A percentile compares a stretch with the other conserved stretches of the same genome.
Evolutionary conservation across 257 asterid species (phyloP).

Genomic region (Marsdenia floribunda): DNA sequence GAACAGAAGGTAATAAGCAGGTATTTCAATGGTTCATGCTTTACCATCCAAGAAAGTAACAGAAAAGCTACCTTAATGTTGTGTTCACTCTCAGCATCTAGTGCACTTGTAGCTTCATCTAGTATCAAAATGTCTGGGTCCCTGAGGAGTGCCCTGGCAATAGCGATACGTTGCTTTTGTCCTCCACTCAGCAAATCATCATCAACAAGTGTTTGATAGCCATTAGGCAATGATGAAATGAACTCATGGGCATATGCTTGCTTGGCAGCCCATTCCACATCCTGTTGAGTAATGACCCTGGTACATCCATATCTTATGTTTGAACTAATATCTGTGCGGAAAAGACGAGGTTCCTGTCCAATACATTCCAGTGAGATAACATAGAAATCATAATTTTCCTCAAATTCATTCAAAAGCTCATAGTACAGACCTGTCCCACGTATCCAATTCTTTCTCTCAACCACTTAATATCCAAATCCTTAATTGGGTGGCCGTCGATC

Average conservation of each 20-base stretch:
- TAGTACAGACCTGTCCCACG: slow-evolving; percentile 84
- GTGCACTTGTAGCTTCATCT: slow-evolving; percentile 98
- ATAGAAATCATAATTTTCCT: slow-evolving; percentile 10
- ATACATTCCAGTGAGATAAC: slow-evolving; percentile 5
- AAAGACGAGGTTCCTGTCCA: slow-evolving; percentile 82
- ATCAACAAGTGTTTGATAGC: slow-evolving; percentile 85
- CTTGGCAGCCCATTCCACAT: slow-evolving; percentile 87
- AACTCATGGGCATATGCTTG: slow-evolving; percentile 91
- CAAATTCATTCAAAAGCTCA: slow-evolving; percentile 2
- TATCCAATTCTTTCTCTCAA: slow-evolving; percentile 83
- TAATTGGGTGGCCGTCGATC: slow-evolving; percentile 67
- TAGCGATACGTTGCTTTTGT: slow-evolving; percentile 94
- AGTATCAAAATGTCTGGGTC: slow-evolving; percentile 83
- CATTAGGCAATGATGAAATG: slow-evolving; percentile 67
- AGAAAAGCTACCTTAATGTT: slow-evolving; percentile 55
- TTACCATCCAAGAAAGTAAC: neutral
- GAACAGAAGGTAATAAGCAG: slow-evolving; percentile 14
- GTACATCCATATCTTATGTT: slow-evolving; percentile 89
- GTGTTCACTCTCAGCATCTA: slow-evolving; percentile 97
- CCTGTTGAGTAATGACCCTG: slow-evolving; percentile 53
- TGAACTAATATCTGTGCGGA: slow-evolving; percentile 76
- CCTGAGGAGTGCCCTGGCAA: slow-evolving; percentile 86
- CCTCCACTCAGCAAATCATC: slow-evolving; percentile 99
- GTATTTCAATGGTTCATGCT: neutral
- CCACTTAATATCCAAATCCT: slow-evolving; percentile 66